These are phyloP conservation scores for Lathyrus aphaca DNA, from an alignment of 306 rosid species.

Conservation along the genomic window DNA sequence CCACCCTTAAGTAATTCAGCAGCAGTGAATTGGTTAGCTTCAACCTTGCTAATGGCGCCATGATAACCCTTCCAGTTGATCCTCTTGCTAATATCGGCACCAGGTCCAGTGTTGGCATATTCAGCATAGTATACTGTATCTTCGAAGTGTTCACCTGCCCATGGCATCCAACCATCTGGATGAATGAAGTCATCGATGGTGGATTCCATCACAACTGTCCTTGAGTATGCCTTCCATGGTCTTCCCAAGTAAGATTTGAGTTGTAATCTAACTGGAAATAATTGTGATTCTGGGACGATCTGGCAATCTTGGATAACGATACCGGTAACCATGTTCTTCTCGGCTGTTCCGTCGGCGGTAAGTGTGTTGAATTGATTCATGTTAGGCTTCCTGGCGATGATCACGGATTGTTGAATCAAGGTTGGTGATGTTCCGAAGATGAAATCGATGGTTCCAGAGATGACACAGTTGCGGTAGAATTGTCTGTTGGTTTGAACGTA, in stretches of 20 bases:
- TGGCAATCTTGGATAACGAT: conserved; percentile 64
- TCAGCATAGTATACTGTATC: conserved; percentile 53
- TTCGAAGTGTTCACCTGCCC: conserved; percentile 14
- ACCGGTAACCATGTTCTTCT: conserved; percentile 25
- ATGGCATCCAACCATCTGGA: conserved; percentile 51
- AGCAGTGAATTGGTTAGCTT: conserved; percentile 51
- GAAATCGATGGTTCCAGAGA: conserved; percentile 74
- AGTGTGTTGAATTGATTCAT: conserved; percentile 50
- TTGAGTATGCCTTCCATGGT: conserved; percentile 65
- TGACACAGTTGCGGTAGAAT: conserved; percentile 69
- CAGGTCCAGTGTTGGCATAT: conserved; percentile 60
- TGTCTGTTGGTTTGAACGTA: conserved; percentile 62
- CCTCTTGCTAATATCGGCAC: conserved; percentile 46
- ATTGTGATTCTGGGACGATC: conserved; percentile 53
- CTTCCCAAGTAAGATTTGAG: conserved; percentile 58
- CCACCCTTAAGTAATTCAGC: conserved; percentile 34
- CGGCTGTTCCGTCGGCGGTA: conserved; percentile 54
- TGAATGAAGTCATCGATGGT: conserved; percentile 52
- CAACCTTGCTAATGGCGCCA: conserved; percentile 39
- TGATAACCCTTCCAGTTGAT: conserved; percentile 60
- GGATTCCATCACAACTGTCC: conserved; percentile 61
- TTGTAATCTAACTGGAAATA: conserved; percentile 41
- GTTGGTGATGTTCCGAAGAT: conserved; percentile 57
- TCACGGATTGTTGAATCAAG: conserved; percentile 58
- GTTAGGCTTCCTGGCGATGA: conserved; percentile 55